A percentile compares a stretch with the other conserved stretches of the same genome.
phyloP scores from a whole-genome alignment of 768 basidiomycete species.

The Lactarius quietus region DNA sequence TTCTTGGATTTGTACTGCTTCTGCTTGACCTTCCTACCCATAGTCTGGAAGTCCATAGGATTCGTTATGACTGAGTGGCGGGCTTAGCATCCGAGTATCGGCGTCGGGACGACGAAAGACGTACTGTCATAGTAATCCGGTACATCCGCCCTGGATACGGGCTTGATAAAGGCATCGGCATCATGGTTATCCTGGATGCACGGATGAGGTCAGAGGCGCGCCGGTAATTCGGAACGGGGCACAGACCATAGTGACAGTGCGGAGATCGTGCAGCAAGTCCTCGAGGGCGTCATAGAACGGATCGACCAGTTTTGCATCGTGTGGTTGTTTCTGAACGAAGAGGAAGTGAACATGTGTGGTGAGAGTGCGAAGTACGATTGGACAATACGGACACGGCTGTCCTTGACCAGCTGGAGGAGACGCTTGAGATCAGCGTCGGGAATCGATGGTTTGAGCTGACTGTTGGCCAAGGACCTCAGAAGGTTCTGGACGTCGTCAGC shows the following conservation, averaged over 20 bases:
- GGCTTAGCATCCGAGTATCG: background rate
- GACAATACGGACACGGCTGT: conserved; percentile 67
- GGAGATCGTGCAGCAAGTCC: conserved; percentile 80
- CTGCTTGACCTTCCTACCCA: conserved; percentile 90
- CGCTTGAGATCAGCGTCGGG: conserved; percentile 73
- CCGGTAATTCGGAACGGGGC: conserved; percentile 31
- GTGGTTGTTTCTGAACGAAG: conserved; percentile 38
- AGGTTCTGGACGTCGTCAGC: conserved; percentile 60
- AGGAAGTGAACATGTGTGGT: conserved; percentile 29
- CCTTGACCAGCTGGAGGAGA: conserved; percentile 81
- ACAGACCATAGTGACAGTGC: conserved; percentile 66
- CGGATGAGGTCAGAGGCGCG: conserved; percentile 28
- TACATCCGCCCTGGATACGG: conserved; percentile 84
- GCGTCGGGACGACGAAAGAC: conserved; percentile 31
- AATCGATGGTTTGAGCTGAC: conserved; percentile 57
- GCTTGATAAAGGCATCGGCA: conserved; percentile 90
- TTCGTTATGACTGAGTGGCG: conserved; percentile 70
- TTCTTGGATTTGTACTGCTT: conserved; percentile 91
- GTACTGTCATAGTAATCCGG: conserved; percentile 92
- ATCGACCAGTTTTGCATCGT: conserved; percentile 73
- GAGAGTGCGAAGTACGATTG: conserved; percentile 18
- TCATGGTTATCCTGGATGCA: conserved; percentile 71
- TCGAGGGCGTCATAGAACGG: conserved; percentile 95
- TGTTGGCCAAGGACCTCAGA: conserved; percentile 79
- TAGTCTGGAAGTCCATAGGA: conserved; percentile 94